Base-by-base conservation (phyloP, 768 basidiomycete genomes). In the Xerocomellus amylosporus region DNA sequence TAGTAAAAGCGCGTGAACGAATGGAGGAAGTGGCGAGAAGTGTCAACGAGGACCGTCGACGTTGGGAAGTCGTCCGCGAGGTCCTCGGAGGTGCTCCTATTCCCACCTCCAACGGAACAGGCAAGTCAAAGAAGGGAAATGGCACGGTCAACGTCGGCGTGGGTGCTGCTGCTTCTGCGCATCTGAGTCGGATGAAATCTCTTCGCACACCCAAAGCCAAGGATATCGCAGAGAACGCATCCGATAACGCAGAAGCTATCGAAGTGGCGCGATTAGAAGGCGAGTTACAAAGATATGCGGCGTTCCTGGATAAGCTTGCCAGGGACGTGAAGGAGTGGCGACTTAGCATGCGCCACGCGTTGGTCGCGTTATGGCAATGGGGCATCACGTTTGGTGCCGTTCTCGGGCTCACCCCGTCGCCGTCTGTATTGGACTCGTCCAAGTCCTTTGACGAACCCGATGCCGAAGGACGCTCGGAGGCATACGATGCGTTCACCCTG, bases 61-160 rank as follows among this genome's bases (percentile, higher is more conserved):
- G 90, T 13, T 81, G 83, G 49, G 91, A 93, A 68, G 86, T 92
- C 37, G 84, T 93, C 8, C 86, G 84, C 59, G 86, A 86, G 59
- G 87, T 90, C 34, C 75, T 93, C 38, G 76, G 72, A 53, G 71
- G 75, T 37, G 56, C 64, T 0, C 74, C 68, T 4, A 64, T 72
- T 7, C 61, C 71, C 64, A 66, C 60, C 47, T 49, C 75, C 66
- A 74, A 73, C 62, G 71, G 73, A 56, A 68, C 73, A 8, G 69
- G 77, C 62, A 73, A 74, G 49, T 64, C 65, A 38, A 65, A 74
- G 68, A 69, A 70, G 64, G 66, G 75, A 60, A 73, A 72, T 49
- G 67, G 68, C 40, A 63, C 70, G 14, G 70, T 79, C 68, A 72
- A 73, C 58, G 64, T 66, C 58, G 50, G 73, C 41, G 72, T 83